Evolutionary conservation across 2,329 filamentous ascomycete species (phyloP).

Genomic region (Aspergillus brunneoviolaceus): DNA sequence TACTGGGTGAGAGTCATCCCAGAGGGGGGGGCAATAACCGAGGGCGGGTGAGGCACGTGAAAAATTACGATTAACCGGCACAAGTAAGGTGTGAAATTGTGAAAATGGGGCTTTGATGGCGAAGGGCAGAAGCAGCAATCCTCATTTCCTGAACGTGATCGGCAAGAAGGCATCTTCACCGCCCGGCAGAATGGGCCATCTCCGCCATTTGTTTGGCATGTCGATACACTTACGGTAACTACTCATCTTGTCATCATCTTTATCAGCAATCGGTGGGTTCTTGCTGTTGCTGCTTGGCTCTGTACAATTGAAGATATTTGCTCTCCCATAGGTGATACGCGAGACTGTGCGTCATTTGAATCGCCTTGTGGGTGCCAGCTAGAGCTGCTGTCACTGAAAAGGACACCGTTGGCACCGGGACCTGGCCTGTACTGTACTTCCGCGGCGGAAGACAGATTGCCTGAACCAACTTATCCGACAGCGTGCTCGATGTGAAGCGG

Average conservation of each 20-base stretch:
- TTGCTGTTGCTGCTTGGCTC: neutral
- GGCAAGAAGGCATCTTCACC: constrained; percentile 11
- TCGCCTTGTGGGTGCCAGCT: neutral
- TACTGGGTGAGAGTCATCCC: constrained; percentile 29
- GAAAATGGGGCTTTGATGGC: neutral
- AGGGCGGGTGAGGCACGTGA: constrained; percentile 4
- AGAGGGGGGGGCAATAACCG: constrained; percentile 10
- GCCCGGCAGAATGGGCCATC: constrained; percentile 22
- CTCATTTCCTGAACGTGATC: neutral
- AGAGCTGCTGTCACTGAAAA: constrained; percentile 6
- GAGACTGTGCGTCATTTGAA: neutral
- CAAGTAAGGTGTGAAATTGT: neutral
- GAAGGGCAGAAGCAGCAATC: constrained; percentile 8
- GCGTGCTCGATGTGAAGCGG: neutral
- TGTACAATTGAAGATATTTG: too few species aligned
- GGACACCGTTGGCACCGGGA: constrained; percentile 17
- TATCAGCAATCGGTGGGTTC: neutral
- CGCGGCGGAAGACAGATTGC: neutral
- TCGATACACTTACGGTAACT: too few species aligned
- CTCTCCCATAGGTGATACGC: too few species aligned
- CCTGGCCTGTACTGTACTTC: neutral
- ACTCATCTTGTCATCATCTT: neutral
- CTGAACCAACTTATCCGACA: neutral
- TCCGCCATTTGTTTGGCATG: neutral
- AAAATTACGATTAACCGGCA: neutral